These are phyloP conservation scores for Melampsora americana DNA, from an alignment of 1,284 basidiomycete genomes.

Conservation along the genomic window DNA sequence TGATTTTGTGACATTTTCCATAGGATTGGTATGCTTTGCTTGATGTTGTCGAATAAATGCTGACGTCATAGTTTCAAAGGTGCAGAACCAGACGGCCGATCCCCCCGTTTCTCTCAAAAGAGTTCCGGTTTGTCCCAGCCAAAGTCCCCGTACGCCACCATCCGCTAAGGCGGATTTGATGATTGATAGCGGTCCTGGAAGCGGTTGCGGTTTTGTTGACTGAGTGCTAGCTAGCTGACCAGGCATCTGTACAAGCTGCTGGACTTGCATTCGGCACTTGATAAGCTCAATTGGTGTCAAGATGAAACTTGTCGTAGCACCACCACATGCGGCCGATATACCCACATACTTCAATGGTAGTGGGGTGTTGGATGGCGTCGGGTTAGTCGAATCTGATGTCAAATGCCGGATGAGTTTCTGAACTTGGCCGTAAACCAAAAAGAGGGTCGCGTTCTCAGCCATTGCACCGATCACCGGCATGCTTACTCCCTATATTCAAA, in stretches of 20 bases:
- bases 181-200: conserved; percentile 69
- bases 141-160: conserved; percentile 72
- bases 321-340: conserved; percentile 74
- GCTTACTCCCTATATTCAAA: conserved; percentile 67
- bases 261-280: conserved; percentile 94
- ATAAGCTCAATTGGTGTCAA: conserved; percentile 87
- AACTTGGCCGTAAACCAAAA: conserved; percentile 79
- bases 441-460: conserved; percentile 81
- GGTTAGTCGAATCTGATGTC: conserved; percentile 42
- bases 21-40: background rate
- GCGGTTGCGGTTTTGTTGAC: conserved; percentile 47
- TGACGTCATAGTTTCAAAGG: conserved; percentile 71
- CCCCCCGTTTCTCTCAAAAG: conserved; percentile 84
- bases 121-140: conserved; percentile 82
- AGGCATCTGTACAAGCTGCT: conserved; percentile 65
- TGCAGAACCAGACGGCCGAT: conserved; percentile 78
- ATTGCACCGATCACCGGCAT: conserved; percentile 86
- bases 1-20: conserved; percentile 54
- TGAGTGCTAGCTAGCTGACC: conserved; percentile 46
- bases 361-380: conserved; percentile 47
- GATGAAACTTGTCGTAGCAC: conserved; percentile 75
- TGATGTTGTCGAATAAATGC: conserved; percentile 59
- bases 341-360: conserved; percentile 67
- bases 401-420: conserved; percentile 63
- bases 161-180: conserved; percentile 64